These are phyloP conservation scores for Saccharum officinarum DNA, from an alignment of 176 grass and related monocot genomes.

Conservation along the genomic window DNA sequence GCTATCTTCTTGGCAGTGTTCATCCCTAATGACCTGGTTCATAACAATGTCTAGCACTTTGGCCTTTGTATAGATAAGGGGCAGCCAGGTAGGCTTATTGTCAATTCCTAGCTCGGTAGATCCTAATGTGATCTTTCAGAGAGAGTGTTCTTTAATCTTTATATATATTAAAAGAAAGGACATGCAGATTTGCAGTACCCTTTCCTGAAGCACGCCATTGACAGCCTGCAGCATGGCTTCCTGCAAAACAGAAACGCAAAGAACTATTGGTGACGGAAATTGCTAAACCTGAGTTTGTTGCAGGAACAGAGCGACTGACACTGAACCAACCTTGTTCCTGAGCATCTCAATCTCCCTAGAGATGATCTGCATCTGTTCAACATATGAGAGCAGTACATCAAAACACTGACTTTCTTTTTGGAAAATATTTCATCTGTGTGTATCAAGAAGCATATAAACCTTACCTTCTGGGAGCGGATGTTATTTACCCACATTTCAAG, in stretches of 20 bases:
- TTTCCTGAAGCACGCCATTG: constrained; percentile 70
- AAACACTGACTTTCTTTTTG: neutral
- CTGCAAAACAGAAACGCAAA: constrained; percentile 44
- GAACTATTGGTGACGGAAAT: neutral
- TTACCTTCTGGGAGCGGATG: constrained; percentile 59
- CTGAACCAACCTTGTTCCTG: constrained; percentile 66
- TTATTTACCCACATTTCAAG: constrained; percentile 73
- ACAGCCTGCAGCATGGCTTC: constrained; percentile 62
- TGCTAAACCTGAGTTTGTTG: neutral
- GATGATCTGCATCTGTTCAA: constrained; percentile 78
- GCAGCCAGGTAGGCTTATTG: neutral
- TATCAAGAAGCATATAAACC: neutral
- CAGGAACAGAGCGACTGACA: constrained; percentile 4
- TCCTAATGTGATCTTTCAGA: neutral
- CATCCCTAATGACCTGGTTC: neutral
- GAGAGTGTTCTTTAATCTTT: neutral
- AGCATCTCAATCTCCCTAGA: constrained; percentile 72
- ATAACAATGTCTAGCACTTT: neutral
- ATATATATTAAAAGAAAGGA: neutral
- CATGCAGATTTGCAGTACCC: constrained; percentile 37
- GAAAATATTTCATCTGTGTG: neutral
- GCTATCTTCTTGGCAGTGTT: neutral
- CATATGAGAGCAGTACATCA: constrained; percentile 10
- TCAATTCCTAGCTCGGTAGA: neutral
- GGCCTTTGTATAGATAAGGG: neutral